These are phyloP conservation scores for Candida frijolesensis DNA, from an alignment of 1,139 yeast species.

Conservation along the genomic window DNA sequence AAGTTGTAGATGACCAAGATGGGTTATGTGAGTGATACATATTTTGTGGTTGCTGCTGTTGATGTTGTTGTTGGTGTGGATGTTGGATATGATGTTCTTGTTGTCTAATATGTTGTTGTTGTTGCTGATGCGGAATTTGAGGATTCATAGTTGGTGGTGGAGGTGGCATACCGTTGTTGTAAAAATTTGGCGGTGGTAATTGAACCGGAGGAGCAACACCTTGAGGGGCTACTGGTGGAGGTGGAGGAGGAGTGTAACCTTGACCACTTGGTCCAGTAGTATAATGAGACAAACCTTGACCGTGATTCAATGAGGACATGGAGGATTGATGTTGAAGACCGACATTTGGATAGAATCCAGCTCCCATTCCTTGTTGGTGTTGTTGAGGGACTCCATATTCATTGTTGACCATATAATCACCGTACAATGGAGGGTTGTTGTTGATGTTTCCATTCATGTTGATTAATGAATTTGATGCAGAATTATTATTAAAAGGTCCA, in stretches of 20 bases:
- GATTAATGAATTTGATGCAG: constrained; percentile 11
- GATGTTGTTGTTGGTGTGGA: constrained; percentile 8
- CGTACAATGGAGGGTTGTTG: constrained; percentile 2
- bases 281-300: constrained; percentile 9
- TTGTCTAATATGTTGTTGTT: background rate
- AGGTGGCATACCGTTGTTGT: constrained; percentile 7
- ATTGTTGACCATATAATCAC: constrained; percentile 7
- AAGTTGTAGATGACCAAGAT: constrained; percentile 15
- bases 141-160: background rate
- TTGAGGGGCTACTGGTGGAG: background rate
- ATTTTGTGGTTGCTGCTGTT: constrained; percentile 1
- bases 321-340: constrained; percentile 12
- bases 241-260: constrained; percentile 12
- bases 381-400: constrained; percentile 5
- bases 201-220: background rate
- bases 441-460: constrained; percentile 9
- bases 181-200: constrained; percentile 5
- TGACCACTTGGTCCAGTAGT: constrained; percentile 10
- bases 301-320: constrained; percentile 11
- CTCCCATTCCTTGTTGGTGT: constrained; percentile 8
- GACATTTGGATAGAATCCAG: background rate
- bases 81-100: constrained; percentile 1
- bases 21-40: constrained; percentile 12
- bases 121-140: constrained; percentile 7
- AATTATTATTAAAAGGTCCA: constrained; percentile 10